Evolutionary conservation across 75 land plant species (phyloP).

Genomic region (Cupressus sempervirens): DNA sequence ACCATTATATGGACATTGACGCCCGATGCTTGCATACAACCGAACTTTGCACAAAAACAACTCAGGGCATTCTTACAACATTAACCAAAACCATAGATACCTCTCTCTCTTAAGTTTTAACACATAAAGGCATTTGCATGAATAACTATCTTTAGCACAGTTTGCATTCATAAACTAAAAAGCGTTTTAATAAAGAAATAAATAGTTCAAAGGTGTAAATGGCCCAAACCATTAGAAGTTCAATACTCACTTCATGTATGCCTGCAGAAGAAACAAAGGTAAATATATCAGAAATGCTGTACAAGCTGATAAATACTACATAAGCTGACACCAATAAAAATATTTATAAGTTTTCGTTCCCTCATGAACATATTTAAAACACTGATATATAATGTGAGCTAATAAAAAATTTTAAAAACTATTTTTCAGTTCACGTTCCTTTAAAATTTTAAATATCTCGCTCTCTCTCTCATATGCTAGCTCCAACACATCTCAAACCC

Average conservation of each 20-base stretch:
- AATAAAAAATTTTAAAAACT: background rate
- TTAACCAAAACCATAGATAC: background rate
- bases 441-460: no score
- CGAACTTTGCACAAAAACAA: background rate
- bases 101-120: background rate
- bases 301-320: background rate
- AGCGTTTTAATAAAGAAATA: background rate
- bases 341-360: background rate
- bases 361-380: background rate
- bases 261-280: conserved; percentile 14
- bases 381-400: background rate
- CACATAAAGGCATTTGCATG: background rate
- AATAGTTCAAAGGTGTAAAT: background rate
- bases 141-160: background rate
- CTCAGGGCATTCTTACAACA: background rate
- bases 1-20: background rate
- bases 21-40: background rate
- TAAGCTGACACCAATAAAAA: background rate
- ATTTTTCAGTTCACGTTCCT: no score
- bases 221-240: background rate
- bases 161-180: background rate
- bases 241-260: conserved; percentile 20
- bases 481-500: background rate
- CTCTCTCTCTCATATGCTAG: background rate
- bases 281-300: background rate